Conservation (phyloP, 2,329 filamentous ascomycete species). For the Hypoxylon sp. region DNA sequence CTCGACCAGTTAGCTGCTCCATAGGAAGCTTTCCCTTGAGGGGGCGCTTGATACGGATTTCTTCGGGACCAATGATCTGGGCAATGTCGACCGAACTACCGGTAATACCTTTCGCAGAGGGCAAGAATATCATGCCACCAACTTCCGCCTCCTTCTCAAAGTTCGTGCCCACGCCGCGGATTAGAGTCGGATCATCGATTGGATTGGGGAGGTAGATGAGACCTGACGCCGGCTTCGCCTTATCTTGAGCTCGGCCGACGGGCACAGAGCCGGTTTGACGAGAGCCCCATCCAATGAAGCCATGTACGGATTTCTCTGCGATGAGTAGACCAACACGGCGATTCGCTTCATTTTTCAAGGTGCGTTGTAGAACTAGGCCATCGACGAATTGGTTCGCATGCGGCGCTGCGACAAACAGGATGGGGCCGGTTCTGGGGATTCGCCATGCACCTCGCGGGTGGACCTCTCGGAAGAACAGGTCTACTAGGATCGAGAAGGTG, state of each 20-base stretch:
- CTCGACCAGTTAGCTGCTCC: conserved; percentile 84
- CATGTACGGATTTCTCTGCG: conserved; percentile 93
- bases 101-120: conserved; percentile 81
- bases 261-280: conserved; percentile 89
- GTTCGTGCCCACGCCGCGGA: conserved; percentile 84
- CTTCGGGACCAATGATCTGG: conserved; percentile 83
- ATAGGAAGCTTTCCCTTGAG: conserved; percentile 84
- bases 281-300: conserved; percentile 92
- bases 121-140: conserved; percentile 89
- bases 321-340: conserved; percentile 94
- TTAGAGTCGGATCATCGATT: conserved; percentile 83
- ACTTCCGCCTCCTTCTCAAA: conserved; percentile 83
- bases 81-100: conserved; percentile 87
- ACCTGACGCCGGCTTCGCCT: conserved; percentile 83
- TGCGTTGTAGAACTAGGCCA: conserved; percentile 91
- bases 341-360: conserved; percentile 86
- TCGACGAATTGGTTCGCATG: conserved; percentile 99
- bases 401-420: conserved; percentile 96
- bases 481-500: conserved; percentile 85
- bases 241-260: conserved; percentile 93
- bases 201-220: conserved; percentile 92
- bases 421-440: conserved; percentile 87
- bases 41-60: conserved; percentile 87
- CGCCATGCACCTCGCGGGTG: conserved; percentile 96
- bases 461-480: conserved; percentile 98